Conservation (phyloP, 2,329 filamentous ascomycete genomes). For the Arthrobotrys pseudoclavata region DNA sequence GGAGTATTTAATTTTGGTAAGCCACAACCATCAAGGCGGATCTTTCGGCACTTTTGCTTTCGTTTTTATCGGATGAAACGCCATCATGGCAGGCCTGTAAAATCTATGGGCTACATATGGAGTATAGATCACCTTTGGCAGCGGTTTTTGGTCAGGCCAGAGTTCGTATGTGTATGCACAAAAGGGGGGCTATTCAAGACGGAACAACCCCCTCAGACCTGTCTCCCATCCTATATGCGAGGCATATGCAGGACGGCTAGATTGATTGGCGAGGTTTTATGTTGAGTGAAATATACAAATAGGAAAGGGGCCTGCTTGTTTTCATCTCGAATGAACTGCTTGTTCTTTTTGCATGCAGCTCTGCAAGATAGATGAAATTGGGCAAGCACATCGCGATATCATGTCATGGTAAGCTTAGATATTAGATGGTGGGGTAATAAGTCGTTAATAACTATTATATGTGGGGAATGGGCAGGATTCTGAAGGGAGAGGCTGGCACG, state of each 20-base stretch:
- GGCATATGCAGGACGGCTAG: slow-evolving; percentile 58
- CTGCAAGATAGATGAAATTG: slow-evolving; percentile 54
- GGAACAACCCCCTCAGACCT: slow-evolving; percentile 51
- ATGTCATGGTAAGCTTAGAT: slow-evolving; percentile 54
- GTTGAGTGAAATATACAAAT: slow-evolving; percentile 55
- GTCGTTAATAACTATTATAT: slow-evolving; percentile 2
- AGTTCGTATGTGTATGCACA: slow-evolving; percentile 25
- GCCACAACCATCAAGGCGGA: slow-evolving; percentile 58
- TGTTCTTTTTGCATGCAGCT: slow-evolving; percentile 31
- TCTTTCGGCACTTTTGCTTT: slow-evolving; percentile 55
- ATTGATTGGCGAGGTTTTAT: slow-evolving; percentile 60
- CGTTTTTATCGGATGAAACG: slow-evolving; percentile 54
- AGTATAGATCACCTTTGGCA: slow-evolving; percentile 25
- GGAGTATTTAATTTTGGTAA: slow-evolving; percentile 16
- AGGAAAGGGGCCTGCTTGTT: slow-evolving; percentile 29
- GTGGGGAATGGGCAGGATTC: slow-evolving; percentile 31
- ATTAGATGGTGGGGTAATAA: slow-evolving; percentile 34
- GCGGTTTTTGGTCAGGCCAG: too few relatives aligned
- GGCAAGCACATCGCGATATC: slow-evolving; percentile 49
- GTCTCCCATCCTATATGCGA: slow-evolving; percentile 55
- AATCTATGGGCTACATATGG: slow-evolving; percentile 19
- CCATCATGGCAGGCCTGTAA: slow-evolving; percentile 27
- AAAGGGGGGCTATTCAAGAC: slow-evolving; percentile 45
- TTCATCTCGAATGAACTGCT: slow-evolving; percentile 42
- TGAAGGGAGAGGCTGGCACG: slow-evolving; percentile 22